Evolutionary conservation across 192 early-diverging fungal genomes (phyloP).

Genomic region (Gonapodya sp.): DNA sequence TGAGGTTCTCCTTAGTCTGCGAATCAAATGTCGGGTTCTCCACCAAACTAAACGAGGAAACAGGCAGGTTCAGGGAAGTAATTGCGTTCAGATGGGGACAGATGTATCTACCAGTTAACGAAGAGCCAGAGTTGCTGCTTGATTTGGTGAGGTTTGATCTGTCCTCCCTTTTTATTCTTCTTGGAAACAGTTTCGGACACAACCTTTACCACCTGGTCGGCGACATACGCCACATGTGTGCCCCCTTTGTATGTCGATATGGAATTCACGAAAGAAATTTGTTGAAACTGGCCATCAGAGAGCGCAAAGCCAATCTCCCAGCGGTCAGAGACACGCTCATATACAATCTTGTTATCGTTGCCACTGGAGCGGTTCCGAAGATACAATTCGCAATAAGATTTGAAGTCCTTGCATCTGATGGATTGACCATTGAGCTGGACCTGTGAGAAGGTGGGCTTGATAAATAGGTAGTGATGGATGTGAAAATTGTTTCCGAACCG

Average conservation of each 20-base stretch:
- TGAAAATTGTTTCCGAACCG: background rate
- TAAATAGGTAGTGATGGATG: background rate
- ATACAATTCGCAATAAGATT: constrained; percentile 82
- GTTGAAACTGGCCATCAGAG: constrained; percentile 93
- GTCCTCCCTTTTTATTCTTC: constrained; percentile 61
- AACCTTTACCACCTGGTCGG: constrained; percentile 64
- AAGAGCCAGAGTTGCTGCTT: constrained; percentile 89
- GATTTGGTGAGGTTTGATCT: constrained; percentile 71
- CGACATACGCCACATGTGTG: constrained; percentile 74
- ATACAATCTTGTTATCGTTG: constrained; percentile 39
- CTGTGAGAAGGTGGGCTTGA: background rate
- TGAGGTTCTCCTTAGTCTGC: constrained; percentile 96
- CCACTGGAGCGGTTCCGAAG: constrained; percentile 18
- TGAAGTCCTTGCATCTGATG: constrained; percentile 80
- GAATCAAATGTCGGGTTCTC: constrained; percentile 94
- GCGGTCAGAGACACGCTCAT: constrained; percentile 65
- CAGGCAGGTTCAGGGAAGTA: constrained; percentile 10
- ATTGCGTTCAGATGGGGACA: background rate
- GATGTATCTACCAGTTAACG: constrained; percentile 52
- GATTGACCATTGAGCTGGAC: constrained; percentile 71
- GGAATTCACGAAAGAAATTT: constrained; percentile 93
- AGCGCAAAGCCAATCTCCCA: constrained; percentile 91
- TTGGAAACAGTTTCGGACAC: constrained; percentile 62
- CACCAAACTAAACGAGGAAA: too few species aligned
- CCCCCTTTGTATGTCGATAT: constrained; percentile 94